Conservation (phyloP, 2,329 filamentous ascomycete species). For the Fusarium verticillioides region DNA sequence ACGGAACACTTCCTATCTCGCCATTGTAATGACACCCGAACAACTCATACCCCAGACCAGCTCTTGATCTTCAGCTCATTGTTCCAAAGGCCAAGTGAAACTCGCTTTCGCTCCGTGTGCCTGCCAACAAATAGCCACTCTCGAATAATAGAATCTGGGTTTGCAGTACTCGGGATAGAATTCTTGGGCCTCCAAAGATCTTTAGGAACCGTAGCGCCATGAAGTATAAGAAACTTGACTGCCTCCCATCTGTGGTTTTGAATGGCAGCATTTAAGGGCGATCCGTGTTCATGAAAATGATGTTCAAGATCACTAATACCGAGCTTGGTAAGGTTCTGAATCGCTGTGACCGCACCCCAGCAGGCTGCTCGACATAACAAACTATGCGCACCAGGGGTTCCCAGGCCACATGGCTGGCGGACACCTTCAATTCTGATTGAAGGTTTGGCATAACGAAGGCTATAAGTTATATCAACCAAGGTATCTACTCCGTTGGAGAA, state of each 20-base stretch:
- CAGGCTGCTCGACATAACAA: background rate
- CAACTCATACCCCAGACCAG: background rate
- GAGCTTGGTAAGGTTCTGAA: background rate
- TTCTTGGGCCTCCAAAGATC: background rate
- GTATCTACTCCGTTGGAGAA: background rate
- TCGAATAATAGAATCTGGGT: background rate
- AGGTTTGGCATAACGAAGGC: background rate
- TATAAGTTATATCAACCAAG: fast-evolving
- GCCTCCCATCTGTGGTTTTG: background rate
- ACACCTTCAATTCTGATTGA: background rate
- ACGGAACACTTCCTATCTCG: background rate
- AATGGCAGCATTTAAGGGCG: background rate
- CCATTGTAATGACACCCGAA: background rate
- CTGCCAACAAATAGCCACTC: background rate
- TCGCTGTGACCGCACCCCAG: background rate
- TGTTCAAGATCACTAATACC: background rate
- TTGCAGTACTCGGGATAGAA: fast-evolving
- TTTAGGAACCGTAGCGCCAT: background rate
- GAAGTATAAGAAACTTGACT: background rate
- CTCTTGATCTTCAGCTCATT: background rate
- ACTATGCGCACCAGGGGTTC: background rate
- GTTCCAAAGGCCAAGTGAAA: background rate
- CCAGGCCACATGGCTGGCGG: background rate
- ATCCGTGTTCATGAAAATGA: background rate
- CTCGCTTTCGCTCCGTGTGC: background rate